Percentiles rank a stretch among this genome's conserved stretches.
Evolutionary conservation across 2,329 filamentous ascomycete genomes (phyloP).

Genomic region (Chaetomium sp.): DNA sequence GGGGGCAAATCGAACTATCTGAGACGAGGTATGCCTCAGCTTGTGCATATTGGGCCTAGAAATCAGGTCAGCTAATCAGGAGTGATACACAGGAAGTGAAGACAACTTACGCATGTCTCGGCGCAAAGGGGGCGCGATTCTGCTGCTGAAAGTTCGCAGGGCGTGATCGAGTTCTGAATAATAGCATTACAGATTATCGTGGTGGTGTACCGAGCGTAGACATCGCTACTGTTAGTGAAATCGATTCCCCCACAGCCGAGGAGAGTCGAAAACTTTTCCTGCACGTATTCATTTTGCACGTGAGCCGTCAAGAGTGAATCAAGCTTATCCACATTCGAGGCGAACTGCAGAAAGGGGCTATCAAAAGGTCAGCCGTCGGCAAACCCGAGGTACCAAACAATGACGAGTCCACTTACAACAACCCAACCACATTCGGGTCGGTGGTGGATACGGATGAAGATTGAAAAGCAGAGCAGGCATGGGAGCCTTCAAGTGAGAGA

Average conservation of each 20-base stretch:
- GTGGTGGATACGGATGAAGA: slow-evolving; percentile 66
- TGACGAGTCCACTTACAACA: slow-evolving; percentile 51
- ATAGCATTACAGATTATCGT: slow-evolving; percentile 91
- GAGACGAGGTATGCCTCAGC: slow-evolving; percentile 82
- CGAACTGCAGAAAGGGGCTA: slow-evolving; percentile 80
- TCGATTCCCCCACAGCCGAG: slow-evolving; percentile 77
- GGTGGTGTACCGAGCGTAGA: slow-evolving; percentile 90
- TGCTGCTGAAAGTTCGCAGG: slow-evolving; percentile 60
- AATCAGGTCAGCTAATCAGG: slow-evolving; percentile 24
- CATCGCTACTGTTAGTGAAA: slow-evolving; percentile 67
- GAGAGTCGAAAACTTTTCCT: slow-evolving; percentile 70
- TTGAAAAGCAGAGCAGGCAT: slow-evolving; percentile 64
- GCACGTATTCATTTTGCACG: slow-evolving; percentile 67
- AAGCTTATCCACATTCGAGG: slow-evolving; percentile 70
- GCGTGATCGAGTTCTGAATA: slow-evolving; percentile 74
- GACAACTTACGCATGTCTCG: slow-evolving; percentile 66
- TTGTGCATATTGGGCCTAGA: slow-evolving; percentile 70
- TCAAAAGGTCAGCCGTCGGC: neutral
- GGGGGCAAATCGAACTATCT: slow-evolving; percentile 65
- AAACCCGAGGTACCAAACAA: neutral
- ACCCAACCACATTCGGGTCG: slow-evolving; percentile 46
- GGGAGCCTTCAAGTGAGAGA: slow-evolving; percentile 65
- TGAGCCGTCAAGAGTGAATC: slow-evolving; percentile 69
- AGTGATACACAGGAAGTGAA: neutral
- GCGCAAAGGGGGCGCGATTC: slow-evolving; percentile 76